Conservation (phyloP, 257 asterid genomes). For the Solanum habrochaites region DNA sequence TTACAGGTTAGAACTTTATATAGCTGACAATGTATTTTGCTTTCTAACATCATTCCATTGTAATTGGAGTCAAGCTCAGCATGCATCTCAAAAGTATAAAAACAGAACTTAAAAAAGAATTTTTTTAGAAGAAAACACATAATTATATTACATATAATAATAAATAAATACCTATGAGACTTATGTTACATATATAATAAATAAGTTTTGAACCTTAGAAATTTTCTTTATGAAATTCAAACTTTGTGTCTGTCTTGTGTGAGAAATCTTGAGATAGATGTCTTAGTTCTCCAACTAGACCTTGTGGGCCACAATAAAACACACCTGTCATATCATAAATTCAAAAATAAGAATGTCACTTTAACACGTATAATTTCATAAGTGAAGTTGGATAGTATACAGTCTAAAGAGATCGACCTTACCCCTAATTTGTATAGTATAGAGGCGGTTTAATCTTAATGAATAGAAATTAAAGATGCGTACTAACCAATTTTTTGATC, state of each 20-base stretch:
- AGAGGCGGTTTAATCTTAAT: not conserved
- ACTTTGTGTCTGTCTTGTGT: constrained; percentile 10
- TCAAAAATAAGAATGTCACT: not conserved
- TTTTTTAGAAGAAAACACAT: not conserved
- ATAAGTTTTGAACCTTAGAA: not conserved
- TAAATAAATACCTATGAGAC: not conserved
- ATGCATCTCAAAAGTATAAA: not conserved
- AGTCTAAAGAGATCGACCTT: accelerated
- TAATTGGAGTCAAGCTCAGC: not conserved
- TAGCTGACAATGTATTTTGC: not conserved
- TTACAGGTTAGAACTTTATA: constrained; percentile 7
- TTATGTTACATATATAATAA: not conserved
- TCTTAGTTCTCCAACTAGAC: constrained; percentile 13
- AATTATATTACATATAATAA: not conserved
- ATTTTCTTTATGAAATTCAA: constrained; percentile 16
- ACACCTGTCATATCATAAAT: not conserved
- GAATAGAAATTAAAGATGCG: not conserved
- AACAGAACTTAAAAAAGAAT: not conserved
- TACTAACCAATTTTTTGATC: constrained; percentile 50
- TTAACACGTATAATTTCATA: not conserved
- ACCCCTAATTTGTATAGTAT: not conserved
- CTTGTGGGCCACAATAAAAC: constrained; percentile 14
- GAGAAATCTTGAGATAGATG: constrained; percentile 12
- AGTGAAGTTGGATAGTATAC: not conserved
- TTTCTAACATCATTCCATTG: not conserved